Evolutionary conservation across 2,329 filamentous ascomycete species (phyloP).

Genomic region (Pseudocercospora fuligena): DNA sequence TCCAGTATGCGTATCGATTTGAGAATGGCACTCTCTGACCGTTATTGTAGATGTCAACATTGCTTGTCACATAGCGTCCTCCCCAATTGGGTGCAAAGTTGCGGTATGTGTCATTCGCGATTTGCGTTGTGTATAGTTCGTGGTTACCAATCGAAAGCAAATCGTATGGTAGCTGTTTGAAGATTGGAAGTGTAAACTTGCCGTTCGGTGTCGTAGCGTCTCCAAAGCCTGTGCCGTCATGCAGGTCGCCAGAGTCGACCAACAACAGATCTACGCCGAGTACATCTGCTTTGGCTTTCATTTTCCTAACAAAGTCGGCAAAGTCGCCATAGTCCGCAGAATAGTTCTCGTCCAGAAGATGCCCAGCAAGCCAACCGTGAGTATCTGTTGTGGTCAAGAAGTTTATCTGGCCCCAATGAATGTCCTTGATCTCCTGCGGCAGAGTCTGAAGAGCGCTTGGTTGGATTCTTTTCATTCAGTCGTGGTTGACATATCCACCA

Average conservation of each 20-base stretch:
- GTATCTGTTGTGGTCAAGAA: slow-evolving; percentile 60
- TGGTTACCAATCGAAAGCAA: slow-evolving; percentile 65
- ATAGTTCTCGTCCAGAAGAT: slow-evolving; percentile 65
- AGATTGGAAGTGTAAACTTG: slow-evolving; percentile 57
- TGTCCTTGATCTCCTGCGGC: slow-evolving; percentile 30
- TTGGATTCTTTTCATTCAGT: slow-evolving; percentile 28
- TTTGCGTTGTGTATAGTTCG: slow-evolving; percentile 66
- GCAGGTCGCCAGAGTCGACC: slow-evolving; percentile 68
- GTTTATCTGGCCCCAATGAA: slow-evolving; percentile 32
- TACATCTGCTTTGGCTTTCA: slow-evolving; percentile 62
- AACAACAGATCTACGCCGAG: slow-evolving; percentile 65
- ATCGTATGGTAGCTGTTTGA: slow-evolving; percentile 54
- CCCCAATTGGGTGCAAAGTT: slow-evolving; percentile 64
- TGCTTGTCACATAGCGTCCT: slow-evolving; percentile 59
- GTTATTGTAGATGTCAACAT: slow-evolving; percentile 52
- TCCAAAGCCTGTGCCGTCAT: slow-evolving; percentile 66
- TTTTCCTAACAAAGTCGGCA: slow-evolving; percentile 63
- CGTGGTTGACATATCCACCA: slow-evolving; percentile 26
- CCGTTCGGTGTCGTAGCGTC: slow-evolving; percentile 59
- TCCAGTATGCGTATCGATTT: slow-evolving; percentile 55
- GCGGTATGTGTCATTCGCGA: slow-evolving; percentile 65
- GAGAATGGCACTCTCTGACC: slow-evolving; percentile 40
- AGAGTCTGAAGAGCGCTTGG: slow-evolving; percentile 26
- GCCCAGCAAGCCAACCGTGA: slow-evolving; percentile 60
- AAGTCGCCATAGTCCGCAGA: slow-evolving; percentile 71